Evolutionary conservation across 768 basidiomycete genomes (phyloP).

Genomic region (Strobilomyces echinocephalus): DNA sequence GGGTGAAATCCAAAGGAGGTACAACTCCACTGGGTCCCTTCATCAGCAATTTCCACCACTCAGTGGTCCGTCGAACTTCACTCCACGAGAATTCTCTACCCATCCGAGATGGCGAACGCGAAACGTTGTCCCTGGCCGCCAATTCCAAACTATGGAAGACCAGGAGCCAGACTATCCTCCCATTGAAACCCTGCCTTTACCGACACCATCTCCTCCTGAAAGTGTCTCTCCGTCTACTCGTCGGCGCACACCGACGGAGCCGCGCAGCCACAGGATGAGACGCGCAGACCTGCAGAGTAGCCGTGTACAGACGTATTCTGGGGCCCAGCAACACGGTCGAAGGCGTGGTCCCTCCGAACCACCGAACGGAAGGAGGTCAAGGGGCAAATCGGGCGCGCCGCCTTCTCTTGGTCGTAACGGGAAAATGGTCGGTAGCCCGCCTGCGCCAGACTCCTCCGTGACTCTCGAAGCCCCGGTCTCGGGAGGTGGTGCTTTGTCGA

Average conservation of each 20-base stretch:
- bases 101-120: slow-evolving; percentile 20
- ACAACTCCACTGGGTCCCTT: background rate
- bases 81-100: background rate
- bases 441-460: background rate
- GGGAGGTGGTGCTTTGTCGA: background rate
- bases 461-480: background rate
- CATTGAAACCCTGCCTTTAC: slow-evolving; percentile 12
- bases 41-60: background rate
- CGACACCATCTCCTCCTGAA: slow-evolving; percentile 9
- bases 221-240: background rate
- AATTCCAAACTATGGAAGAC: background rate
- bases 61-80: slow-evolving; percentile 1
- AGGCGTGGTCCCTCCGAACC: slow-evolving; percentile 1
- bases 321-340: background rate
- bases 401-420: background rate
- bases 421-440: background rate
- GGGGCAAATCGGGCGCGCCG: background rate
- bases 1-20: slow-evolving; percentile 11
- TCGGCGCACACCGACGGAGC: slow-evolving; percentile 10
- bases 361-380: slow-evolving; percentile 3
- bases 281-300: background rate
- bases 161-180: slow-evolving; percentile 14
- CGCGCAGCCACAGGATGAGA: slow-evolving; percentile 5
- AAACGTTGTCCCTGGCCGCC: background rate
- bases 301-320: background rate